Conservation (phyloP, 2,329 filamentous ascomycete species). For the Aureobasidium sp. region DNA sequence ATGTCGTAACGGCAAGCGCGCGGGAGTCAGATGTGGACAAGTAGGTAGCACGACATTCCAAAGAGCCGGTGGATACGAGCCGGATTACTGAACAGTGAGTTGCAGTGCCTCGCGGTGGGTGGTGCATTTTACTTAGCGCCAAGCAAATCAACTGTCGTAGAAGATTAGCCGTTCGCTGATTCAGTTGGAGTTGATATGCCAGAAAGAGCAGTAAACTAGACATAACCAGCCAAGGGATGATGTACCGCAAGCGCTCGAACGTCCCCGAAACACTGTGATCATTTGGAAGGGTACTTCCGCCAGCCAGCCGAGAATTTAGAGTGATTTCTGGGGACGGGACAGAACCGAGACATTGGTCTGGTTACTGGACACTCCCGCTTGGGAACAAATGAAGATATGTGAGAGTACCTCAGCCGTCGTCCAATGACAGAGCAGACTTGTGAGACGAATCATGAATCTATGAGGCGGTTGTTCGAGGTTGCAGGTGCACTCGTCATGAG, state of each 20-base stretch:
- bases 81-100: neutral
- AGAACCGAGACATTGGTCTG: neutral
- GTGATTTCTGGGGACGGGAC: neutral
- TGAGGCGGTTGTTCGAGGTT: too few species aligned
- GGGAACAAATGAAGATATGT: neutral
- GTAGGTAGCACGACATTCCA: too few species aligned
- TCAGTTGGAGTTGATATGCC: too few species aligned
- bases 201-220: too few species aligned
- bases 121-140: too few species aligned
- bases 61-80: neutral
- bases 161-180: too few species aligned
- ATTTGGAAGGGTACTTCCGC: neutral
- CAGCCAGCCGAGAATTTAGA: neutral
- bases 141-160: neutral
- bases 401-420: neutral
- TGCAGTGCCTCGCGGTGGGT: too few species aligned
- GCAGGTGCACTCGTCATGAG: neutral
- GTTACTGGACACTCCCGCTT: neutral
- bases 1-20: neutral
- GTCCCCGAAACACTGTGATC: neutral
- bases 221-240: neutral
- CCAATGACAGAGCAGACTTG: neutral
- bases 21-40: neutral
- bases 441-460: neutral
- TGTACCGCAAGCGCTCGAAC: neutral